Evolutionary conservation across 2,329 filamentous ascomycete species (phyloP), one percentile per base, ranked within the genome.

Genomic region (Penicillium sp.): DNA sequence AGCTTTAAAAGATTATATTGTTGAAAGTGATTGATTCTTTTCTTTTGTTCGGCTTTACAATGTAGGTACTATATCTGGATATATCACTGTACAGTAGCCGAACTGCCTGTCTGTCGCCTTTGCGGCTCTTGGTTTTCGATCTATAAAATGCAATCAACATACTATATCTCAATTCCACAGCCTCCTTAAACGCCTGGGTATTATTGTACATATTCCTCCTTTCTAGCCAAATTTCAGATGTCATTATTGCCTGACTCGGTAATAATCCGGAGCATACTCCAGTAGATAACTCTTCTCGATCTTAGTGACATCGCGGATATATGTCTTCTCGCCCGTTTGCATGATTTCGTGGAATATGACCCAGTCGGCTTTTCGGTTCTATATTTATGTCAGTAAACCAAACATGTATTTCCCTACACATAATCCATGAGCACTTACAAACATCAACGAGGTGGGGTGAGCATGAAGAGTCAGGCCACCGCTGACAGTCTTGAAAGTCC

Each of bases 281-380:
- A 92, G 72, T 65, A 99, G 80, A 90, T 93, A 99, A n/a, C 79
- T 81, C 81, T 91, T 96, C 72, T 97, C 90, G 67, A 97, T 90
- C 78, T 91, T 94, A n/a, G 88, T 94, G 58, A 97, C 79, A 74
- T 97, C 93, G 54, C 91, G 82, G 66, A 99, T 95, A 71, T 88
- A 97, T 0, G 85, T 92, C 80, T 97, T 97, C 62, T 84, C 85
- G 10, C 88, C 86, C 5, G 90, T 95, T 77, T 97, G 91, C 81
- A 96, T 85, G 38, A 96, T 86, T 76, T 97, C 93, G 67, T 95
- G 89, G 70, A 97, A 99, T 34, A 99, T 84, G 10, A 97, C 92
- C 92, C 93, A 97, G 62, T 97, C 92, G 11, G 91, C 91, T 78
- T 95, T 97, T 55, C 92, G 87, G 74, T 96, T 96, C 81, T 82